A percentile compares a stretch with the other conserved stretches of the same genome.
These are phyloP conservation scores for Lactarius vividus DNA, from an alignment of 768 basidiomycete species.

Conservation along the genomic window DNA sequence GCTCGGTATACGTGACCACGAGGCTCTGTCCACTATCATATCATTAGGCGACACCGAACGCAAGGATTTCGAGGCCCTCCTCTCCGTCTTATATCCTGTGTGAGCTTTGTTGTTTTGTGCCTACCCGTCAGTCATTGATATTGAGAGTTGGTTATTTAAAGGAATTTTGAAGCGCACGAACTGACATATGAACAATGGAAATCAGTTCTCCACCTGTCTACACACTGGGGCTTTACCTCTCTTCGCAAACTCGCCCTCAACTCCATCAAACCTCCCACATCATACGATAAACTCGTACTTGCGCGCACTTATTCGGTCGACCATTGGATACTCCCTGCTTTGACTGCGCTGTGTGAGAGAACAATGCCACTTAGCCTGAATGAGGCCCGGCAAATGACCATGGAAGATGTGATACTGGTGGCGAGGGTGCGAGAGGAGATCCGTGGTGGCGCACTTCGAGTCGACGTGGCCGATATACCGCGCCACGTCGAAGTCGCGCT, in stretches of 20 bases:
- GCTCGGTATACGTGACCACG: slow-evolving; percentile 18
- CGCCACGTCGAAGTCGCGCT: not conserved
- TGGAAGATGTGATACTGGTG: slow-evolving; percentile 22
- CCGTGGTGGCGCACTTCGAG: not conserved
- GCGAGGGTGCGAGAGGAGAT: not conserved
- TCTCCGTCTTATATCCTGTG: slow-evolving; percentile 8
- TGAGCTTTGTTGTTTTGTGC: not conserved
- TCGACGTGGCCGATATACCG: slow-evolving; percentile 7
- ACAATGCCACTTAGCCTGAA: slow-evolving; percentile 6
- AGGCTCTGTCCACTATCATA: slow-evolving; percentile 11
- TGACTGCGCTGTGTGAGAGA: slow-evolving; percentile 21
- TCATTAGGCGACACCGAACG: not conserved
- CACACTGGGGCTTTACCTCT: slow-evolving; percentile 34
- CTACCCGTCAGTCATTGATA: too few relatives aligned
- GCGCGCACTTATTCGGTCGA: slow-evolving; percentile 8
- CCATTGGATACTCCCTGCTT: slow-evolving; percentile 22
- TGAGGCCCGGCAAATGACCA: slow-evolving; percentile 18
- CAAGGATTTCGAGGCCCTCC: slow-evolving; percentile 1
- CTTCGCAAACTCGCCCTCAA: slow-evolving; percentile 6
- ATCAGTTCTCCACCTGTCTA: slow-evolving; percentile 30
- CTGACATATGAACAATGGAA: slow-evolving; percentile 28
- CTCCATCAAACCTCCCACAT: not conserved
- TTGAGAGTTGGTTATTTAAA: not conserved
- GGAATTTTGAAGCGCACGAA: slow-evolving; percentile 1
- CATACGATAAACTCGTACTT: slow-evolving; percentile 11